Base-by-base conservation (phyloP, 306 rosid genomes). In the Prosopis cineraria region DNA sequence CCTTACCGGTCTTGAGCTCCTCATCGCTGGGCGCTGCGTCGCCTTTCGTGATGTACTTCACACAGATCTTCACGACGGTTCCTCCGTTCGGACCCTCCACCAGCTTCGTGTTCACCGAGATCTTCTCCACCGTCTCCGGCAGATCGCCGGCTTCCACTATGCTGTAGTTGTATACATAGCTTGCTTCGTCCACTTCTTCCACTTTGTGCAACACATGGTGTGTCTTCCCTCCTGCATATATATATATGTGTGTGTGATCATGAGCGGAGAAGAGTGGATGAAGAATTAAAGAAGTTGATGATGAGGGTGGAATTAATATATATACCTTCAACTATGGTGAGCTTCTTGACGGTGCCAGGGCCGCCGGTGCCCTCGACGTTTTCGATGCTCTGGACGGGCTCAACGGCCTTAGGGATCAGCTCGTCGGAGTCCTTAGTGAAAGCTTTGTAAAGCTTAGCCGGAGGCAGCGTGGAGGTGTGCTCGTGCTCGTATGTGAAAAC, bases 391-490 rank as follows among this genome's bases (percentile, higher is more conserved):
- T 80, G 40, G 55, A 80, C 44, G 17, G 47, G 36, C 0, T 72
- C 82, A 7, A 40, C 64, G 40, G 63, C 83, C 81, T 86, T 89
- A 8, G 85, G 80, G 44, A 87, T 3, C 56, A 89, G 50, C 5
- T 17, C 39, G 27, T 78, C 84, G 2, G 78, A 60, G 22, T 85
- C 86, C 1, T 80, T 82, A 80, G 27, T 45, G 0, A 87, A 24
- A 25, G 86, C 81, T 80, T 85, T 82, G 91, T 78, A 87, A 7
- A 87, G 74, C 71, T 72, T 85, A 12, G 83, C 70, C 3, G 85
- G 84, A 2, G 90, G 48, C 10, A 85, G 63, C 0, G 73, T 25
- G 0, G 92, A 84, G 29, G 65, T 64, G 71, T 16, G 68, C 24
- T 88, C 85, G 0, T 68, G 1, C 56, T 83, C 87, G 20, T 65